Evolutionary conservation across 1,284 basidiomycete genomes (phyloP).

Genomic region (Moniliella sp.): DNA sequence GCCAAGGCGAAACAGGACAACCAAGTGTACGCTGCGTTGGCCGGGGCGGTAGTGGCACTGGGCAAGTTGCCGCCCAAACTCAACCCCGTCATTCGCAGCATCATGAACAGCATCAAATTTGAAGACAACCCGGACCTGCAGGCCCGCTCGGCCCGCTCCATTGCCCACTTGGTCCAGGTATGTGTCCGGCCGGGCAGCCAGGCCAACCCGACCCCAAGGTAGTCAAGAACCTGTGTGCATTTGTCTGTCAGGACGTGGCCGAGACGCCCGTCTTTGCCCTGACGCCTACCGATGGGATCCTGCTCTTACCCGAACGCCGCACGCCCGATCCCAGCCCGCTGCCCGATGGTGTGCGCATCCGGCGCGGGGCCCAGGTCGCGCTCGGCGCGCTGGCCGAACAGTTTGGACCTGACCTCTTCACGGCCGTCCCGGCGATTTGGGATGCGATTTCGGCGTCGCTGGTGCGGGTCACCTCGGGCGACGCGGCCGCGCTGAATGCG

Average conservation of each 20-base stretch:
- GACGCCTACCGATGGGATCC: slow-evolving; percentile 51
- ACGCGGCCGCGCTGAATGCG: background rate
- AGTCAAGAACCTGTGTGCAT: slow-evolving; percentile 86
- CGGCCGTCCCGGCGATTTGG: slow-evolving; percentile 74
- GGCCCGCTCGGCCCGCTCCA: slow-evolving; percentile 61
- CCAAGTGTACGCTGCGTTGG: slow-evolving; percentile 67
- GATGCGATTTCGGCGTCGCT: slow-evolving; percentile 65
- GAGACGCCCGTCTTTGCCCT: slow-evolving; percentile 69
- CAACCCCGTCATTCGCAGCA: slow-evolving; percentile 80
- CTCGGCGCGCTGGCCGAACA: slow-evolving; percentile 55
- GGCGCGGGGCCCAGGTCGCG: slow-evolving; percentile 63
- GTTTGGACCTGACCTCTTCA: slow-evolving; percentile 56
- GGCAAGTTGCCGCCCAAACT: slow-evolving; percentile 44
- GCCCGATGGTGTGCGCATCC: slow-evolving; percentile 37
- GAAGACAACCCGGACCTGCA: slow-evolving; percentile 74
- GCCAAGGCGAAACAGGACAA: slow-evolving; percentile 69
- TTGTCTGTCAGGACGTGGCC: slow-evolving; percentile 64
- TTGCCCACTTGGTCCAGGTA: slow-evolving; percentile 66
- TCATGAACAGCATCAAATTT: slow-evolving; percentile 83
- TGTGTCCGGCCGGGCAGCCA: slow-evolving; percentile 46
- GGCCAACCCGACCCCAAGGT: slow-evolving; percentile 61
- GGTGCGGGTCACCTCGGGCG: background rate
- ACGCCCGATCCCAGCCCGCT: slow-evolving; percentile 2
- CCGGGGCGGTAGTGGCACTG: slow-evolving; percentile 56
- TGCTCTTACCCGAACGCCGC: slow-evolving; percentile 39